Evolutionary conservation across 75 land plant species (phyloP).

Genomic region (Pseudotsuga menziesii): DNA sequence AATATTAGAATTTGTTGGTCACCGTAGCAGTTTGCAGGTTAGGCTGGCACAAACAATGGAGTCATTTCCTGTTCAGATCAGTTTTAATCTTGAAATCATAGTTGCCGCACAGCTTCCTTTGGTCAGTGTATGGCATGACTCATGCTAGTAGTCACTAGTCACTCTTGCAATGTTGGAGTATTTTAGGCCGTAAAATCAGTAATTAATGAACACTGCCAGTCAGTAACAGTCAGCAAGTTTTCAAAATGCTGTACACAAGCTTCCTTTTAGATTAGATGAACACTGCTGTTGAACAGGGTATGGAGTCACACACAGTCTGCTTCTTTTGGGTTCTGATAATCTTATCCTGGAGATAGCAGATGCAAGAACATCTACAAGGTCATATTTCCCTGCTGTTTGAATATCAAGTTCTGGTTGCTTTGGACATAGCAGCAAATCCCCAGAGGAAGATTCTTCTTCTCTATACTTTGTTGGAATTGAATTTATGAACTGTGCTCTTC

Average conservation of each 20-base stretch:
- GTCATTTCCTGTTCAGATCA: no score
- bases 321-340: conserved; percentile 65
- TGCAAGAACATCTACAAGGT: conserved; percentile 52
- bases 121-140: no score
- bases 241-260: conserved; percentile 55
- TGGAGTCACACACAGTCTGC: conserved; percentile 34
- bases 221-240: neutral
- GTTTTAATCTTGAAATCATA: no score
- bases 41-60: no score
- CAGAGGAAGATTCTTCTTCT: neutral
- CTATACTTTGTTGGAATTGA: neutral
- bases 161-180: no score
- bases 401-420: neutral
- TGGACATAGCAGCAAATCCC: neutral
- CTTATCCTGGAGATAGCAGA: conserved; percentile 53
- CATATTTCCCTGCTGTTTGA: neutral
- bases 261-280: conserved; percentile 45
- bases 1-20: no score
- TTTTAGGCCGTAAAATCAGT: no score
- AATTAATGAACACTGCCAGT: no score
- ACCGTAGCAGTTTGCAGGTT: no score
- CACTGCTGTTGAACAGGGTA: conserved; percentile 27
- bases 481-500: neutral
- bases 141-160: no score
- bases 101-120: no score